Conservation (phyloP, 1,284 basidiomycete genomes). For the Gomphus sp. region DNA sequence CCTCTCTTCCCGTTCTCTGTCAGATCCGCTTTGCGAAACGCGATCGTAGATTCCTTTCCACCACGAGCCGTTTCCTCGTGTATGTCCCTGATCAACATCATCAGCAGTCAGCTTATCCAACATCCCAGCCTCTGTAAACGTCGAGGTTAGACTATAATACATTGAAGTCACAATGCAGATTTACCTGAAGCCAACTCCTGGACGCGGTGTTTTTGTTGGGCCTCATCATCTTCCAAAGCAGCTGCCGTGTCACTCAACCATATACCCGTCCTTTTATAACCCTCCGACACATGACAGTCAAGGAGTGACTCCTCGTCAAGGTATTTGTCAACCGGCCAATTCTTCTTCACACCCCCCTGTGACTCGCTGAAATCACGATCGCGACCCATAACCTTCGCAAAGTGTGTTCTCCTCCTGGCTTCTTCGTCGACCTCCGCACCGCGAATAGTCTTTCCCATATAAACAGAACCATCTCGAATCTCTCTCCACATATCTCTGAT, state of each 20-base stretch:
- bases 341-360: constrained; percentile 2
- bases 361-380: constrained; percentile 2
- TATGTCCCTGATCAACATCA: constrained; percentile 13
- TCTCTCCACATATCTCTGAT: constrained; percentile 59
- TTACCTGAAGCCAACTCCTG: constrained; percentile 30
- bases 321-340: constrained; percentile 5
- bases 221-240: constrained; percentile 37
- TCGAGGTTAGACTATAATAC: background rate
- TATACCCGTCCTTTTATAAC: background rate
- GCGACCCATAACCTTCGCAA: constrained; percentile 21
- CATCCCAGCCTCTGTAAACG: background rate
- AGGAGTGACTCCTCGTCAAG: constrained; percentile 8
- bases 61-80: constrained; percentile 36
- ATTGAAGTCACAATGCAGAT: background rate
- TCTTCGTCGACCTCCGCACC: constrained; percentile 38
- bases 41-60: constrained; percentile 47
- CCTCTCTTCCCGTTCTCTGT: constrained; percentile 21
- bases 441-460: constrained; percentile 41
- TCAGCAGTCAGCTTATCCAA: background rate
- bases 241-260: background rate
- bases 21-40: constrained; percentile 35
- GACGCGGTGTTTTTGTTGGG: constrained; percentile 40
- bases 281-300: background rate
- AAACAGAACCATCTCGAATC: constrained; percentile 43
- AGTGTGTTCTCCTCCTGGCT: constrained; percentile 43